phyloP scores from a whole-genome alignment of 176 grass and related monocot species.

The Zoysia pacifica region DNA sequence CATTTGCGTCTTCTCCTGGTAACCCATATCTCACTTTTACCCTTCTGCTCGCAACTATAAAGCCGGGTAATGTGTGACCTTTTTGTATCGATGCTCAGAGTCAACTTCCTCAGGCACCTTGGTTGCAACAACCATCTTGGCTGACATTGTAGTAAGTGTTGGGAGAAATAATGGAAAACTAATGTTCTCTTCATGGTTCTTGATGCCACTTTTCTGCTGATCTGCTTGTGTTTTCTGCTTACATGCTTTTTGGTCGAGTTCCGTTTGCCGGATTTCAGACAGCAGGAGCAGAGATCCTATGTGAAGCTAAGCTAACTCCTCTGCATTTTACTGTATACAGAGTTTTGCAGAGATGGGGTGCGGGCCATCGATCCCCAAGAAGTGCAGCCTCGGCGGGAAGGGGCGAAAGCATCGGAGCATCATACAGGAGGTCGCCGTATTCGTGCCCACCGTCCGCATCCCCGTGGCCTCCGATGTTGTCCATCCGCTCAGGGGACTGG shows the following conservation, averaged over 20 bases:
- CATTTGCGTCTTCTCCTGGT: constrained; percentile 40
- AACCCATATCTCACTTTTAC: not conserved
- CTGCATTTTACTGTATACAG: constrained; percentile 3
- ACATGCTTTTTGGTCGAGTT: not conserved
- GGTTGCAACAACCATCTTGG: constrained; percentile 7
- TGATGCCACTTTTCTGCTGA: not conserved
- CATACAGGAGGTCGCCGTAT: constrained; percentile 79
- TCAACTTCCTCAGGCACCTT: constrained; percentile 34
- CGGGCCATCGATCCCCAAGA: constrained; percentile 62
- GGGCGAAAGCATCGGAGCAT: constrained; percentile 56
- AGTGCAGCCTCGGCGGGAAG: constrained; percentile 34
- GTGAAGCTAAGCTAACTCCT: too few species aligned
- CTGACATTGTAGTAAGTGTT: constrained; percentile 35
- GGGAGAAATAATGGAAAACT: not conserved
- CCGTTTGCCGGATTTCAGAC: not conserved
- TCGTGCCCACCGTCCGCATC: constrained; percentile 65
- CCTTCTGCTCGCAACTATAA: constrained; percentile 35
- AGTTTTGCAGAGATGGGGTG: constrained; percentile 69
- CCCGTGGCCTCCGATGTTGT: constrained; percentile 64
- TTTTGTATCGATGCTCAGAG: constrained; percentile 44
- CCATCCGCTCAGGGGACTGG: constrained; percentile 61
- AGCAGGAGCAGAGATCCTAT: not conserved
- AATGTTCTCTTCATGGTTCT: constrained; percentile 10
- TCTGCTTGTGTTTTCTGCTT: not conserved
- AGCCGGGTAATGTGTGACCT: not conserved